Base-by-base conservation (phyloP, 495 filamentous ascomycete genomes). In the Friedmanniomyces endolithicus region DNA sequence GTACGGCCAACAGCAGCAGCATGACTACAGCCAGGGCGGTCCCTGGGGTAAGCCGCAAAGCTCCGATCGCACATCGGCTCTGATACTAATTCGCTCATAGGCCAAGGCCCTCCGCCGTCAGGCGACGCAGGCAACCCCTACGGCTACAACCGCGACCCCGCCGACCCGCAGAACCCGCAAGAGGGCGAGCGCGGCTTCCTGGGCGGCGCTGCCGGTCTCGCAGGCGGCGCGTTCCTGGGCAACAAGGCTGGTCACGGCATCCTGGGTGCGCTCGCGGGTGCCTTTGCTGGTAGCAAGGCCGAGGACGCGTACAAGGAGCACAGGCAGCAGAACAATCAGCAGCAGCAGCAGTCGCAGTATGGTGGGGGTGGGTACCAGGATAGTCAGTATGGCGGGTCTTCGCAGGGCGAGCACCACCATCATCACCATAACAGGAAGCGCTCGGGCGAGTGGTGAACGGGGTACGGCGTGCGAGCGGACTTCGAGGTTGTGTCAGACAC, bases 271-370 rank as follows among this genome's bases (percentile, higher is more conserved):
- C 33, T 52, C 20, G 61, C 62, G 11, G 68, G 68, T 16, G 68
- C 67, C 11, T 64, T 71, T 37, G 2, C 65, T 6, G 68, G 68
- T 14, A 63, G 59, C 60, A 71, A 71, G 60, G 58, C 68, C 14
- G 67, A 71, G 52, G 68, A 71, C 51, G 63, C 63, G 43, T 59
- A 55, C 50, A 71, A 71, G 67, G 46, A 63, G 11, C 50, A 14
- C 43, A 54, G 33, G n/a, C n/a, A 56, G n/a, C 33, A 51, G 14
- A 39, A 40, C 17, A 50, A 56, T 6, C 4, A 25, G 34, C 43
- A 55, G 24, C 14, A 3, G 24, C 37, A 53, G 23, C 39, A 55
- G n/a, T n/a, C n/a, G n/a, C n/a, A n/a, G n/a, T n/a, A n/a, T n/a
- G n/a, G n/a, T 27, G 52, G 44, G 14, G 29, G 33, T 24, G 17